A percentile compares a stretch with the other conserved stretches of the same genome.
phyloP scores from a whole-genome alignment of 116 monocot species.

The Cymodocea nodosa region DNA sequence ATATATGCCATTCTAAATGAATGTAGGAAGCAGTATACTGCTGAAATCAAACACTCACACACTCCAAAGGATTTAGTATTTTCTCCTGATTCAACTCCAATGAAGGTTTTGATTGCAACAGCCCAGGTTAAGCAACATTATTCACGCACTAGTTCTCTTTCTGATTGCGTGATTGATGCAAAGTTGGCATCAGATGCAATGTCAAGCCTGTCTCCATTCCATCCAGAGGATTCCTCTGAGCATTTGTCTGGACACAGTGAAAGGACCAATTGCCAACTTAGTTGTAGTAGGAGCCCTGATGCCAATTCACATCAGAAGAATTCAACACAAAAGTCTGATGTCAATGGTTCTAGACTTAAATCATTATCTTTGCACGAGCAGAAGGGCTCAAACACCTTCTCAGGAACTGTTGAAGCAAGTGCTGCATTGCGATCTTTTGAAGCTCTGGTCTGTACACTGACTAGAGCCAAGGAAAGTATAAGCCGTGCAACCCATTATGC shows the following conservation, averaged over 20 bases:
- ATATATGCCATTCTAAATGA: slow-evolving; percentile 3
- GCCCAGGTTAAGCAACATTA: slow-evolving; percentile 55
- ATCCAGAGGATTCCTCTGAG: slow-evolving; percentile 29
- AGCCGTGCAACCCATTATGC: slow-evolving; percentile 82
- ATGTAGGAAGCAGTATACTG: slow-evolving; percentile 25
- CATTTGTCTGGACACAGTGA: slow-evolving; percentile 40
- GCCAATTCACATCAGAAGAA: slow-evolving; percentile 8
- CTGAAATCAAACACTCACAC: slow-evolving; percentile 18
- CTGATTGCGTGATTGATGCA: slow-evolving; percentile 26
- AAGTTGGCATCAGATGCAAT: slow-evolving; percentile 25
- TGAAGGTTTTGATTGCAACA: slow-evolving; percentile 74
- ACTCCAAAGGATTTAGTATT: slow-evolving; percentile 25
- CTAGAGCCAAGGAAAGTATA: slow-evolving; percentile 94
- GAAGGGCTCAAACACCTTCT: slow-evolving; percentile 22
- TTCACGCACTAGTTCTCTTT: slow-evolving; percentile 44
- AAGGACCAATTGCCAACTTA: slow-evolving; percentile 17
- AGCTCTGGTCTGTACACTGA: slow-evolving; percentile 48
- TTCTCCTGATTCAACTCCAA: slow-evolving; percentile 46
- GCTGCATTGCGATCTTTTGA: slow-evolving; percentile 64
- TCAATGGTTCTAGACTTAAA: slow-evolving; percentile 4
- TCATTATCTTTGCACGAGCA: slow-evolving; percentile 4
- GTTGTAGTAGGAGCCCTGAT: slow-evolving; percentile 31
- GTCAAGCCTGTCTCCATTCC: slow-evolving; percentile 18
- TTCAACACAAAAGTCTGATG: neutral
- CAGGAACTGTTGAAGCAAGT: slow-evolving; percentile 36